Percentiles rank a stretch among this genome's conserved stretches.
Conservation (phyloP, 1,139 yeast species). For the Spathaspora sp. region DNA sequence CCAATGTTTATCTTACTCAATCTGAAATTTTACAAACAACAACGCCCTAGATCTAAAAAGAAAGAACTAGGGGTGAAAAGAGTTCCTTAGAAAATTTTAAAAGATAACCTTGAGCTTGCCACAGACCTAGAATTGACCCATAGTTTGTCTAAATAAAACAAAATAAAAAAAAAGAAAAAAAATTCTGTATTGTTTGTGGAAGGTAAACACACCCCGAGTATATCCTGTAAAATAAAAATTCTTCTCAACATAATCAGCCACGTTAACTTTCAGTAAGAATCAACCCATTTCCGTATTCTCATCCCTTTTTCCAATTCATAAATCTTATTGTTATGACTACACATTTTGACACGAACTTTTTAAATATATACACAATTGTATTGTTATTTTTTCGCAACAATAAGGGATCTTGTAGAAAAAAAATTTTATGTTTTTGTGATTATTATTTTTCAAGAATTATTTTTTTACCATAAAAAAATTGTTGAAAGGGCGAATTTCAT, state of each 20-base stretch:
- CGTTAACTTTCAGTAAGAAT: not conserved
- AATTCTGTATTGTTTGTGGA: not conserved
- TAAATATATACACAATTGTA: not conserved
- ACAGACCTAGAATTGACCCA: not conserved
- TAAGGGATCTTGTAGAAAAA: not conserved
- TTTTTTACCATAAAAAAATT: not conserved
- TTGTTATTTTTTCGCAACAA: conserved; percentile 1
- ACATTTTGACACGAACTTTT: not conserved
- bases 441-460: not conserved
- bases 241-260: not conserved
- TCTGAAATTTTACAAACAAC: not conserved
- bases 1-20: not conserved
- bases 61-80: not conserved
- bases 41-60: not conserved
- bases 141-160: too few relatives aligned
- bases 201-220: not conserved
- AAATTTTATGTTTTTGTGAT: not conserved
- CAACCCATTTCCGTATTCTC: not conserved
- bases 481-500: not conserved
- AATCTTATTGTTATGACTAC: not conserved
- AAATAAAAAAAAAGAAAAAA: too few relatives aligned
- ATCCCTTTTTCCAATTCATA: not conserved
- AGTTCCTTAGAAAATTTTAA: not conserved
- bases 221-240: not conserved
- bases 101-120: not conserved